Evolutionary conservation across 1,284 basidiomycete genomes (phyloP).

Genomic region (Baeospora myosura): DNA sequence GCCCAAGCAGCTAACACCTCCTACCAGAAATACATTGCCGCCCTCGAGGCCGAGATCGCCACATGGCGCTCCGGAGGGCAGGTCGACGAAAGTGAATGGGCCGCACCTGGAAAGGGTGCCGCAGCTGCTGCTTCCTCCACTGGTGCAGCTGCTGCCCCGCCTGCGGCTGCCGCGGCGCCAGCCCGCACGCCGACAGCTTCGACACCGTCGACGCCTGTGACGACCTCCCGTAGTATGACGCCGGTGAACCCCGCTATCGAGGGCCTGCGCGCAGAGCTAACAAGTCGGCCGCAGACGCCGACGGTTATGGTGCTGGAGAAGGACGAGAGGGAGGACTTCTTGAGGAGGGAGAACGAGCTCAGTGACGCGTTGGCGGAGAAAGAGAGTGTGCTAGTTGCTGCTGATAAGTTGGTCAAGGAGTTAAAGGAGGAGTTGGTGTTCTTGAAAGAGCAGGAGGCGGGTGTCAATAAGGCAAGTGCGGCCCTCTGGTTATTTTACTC

Average conservation of each 20-base stretch:
- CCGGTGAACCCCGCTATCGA: constrained; percentile 78
- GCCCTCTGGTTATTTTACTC: constrained; percentile 5
- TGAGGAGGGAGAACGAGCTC: constrained; percentile 94
- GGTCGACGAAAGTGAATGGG: constrained; percentile 85
- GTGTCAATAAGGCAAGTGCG: constrained; percentile 65
- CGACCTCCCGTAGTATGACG: constrained; percentile 65
- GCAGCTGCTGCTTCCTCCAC: constrained; percentile 28
- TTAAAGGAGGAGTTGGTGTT: constrained; percentile 79
- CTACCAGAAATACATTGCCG: constrained; percentile 83
- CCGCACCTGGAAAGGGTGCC: constrained; percentile 56
- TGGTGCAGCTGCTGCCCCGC: constrained; percentile 20
- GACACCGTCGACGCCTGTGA: constrained; percentile 51
- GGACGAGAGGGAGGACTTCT: constrained; percentile 96
- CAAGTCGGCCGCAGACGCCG: constrained; percentile 82
- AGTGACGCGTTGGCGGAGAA: constrained; percentile 90
- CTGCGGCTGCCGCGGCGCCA: constrained; percentile 28
- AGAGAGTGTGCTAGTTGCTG: constrained; percentile 70
- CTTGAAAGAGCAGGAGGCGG: constrained; percentile 86
- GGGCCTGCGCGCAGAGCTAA: constrained; percentile 62
- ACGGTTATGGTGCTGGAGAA: constrained; percentile 83
- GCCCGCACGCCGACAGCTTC: constrained; percentile 61
- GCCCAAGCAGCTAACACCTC: constrained; percentile 81
- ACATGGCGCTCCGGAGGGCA: constrained; percentile 86
- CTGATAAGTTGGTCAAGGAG: constrained; percentile 80
- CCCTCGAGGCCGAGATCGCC: constrained; percentile 86